A percentile compares a stretch with the other conserved stretches of the same genome.
These are phyloP conservation scores for Begonia fuchsioides DNA, from an alignment of 306 rosid species.

Conservation along the genomic window DNA sequence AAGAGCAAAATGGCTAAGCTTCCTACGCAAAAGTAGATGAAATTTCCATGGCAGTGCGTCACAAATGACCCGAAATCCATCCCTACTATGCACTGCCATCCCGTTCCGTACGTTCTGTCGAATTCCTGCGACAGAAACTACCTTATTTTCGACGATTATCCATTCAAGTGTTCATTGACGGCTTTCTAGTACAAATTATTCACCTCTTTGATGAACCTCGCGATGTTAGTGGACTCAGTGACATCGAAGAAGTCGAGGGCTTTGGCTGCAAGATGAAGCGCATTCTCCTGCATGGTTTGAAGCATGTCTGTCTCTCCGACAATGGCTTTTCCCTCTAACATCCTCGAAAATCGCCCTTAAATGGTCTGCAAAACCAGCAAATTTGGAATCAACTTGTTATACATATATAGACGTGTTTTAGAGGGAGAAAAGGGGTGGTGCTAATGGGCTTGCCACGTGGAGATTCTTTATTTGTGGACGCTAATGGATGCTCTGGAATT, in stretches of 20 bases:
- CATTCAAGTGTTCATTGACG: no score
- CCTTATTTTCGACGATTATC: no score
- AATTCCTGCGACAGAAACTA: slow-evolving; percentile 36
- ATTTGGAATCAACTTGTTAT: neutral
- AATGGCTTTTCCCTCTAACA: slow-evolving; percentile 86
- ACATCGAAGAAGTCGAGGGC: slow-evolving; percentile 79
- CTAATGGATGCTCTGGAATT: neutral
- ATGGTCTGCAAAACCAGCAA: neutral
- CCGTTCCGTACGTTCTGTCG: slow-evolving; percentile 49
- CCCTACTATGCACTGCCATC: slow-evolving; percentile 94
- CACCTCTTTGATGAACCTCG: slow-evolving; percentile 55
- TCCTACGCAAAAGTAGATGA: slow-evolving; percentile 61
- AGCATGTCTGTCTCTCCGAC: slow-evolving; percentile 81
- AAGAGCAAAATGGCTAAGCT: slow-evolving; percentile 70
- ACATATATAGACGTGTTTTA: neutral
- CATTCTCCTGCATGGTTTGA: slow-evolving; percentile 64
- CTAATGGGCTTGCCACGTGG: neutral
- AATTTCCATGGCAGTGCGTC: slow-evolving; percentile 66
- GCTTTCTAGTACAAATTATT: no score
- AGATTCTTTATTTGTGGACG: neutral
- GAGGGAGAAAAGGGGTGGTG: neutral
- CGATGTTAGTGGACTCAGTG: slow-evolving; percentile 73
- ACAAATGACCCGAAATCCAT: slow-evolving; percentile 90
- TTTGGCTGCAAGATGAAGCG: slow-evolving; percentile 58
- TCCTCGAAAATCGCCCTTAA: slow-evolving; percentile 11